A percentile compares a stretch with the other conserved stretches of the same genome.
Evolutionary conservation across 345 rosid genomes (phyloP).

Genomic region (Populus davidiana): DNA sequence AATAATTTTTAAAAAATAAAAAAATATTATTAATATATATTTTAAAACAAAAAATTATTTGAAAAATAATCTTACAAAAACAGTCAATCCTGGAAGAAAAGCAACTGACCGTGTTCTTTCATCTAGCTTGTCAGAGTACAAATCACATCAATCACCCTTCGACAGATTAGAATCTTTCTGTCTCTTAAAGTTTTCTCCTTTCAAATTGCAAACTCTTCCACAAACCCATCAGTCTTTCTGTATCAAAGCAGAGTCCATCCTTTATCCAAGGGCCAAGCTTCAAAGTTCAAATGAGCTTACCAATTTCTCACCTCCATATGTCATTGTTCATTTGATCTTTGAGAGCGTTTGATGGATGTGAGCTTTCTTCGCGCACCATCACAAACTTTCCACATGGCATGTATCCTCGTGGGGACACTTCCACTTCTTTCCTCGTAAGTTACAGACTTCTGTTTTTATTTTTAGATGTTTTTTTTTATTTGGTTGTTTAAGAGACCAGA

Average conservation of each 20-base stretch:
- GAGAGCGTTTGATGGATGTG: constrained; percentile 4
- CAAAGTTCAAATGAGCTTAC: background rate
- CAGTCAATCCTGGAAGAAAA: too few species aligned
- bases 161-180: constrained; percentile 12
- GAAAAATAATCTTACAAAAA: too few species aligned
- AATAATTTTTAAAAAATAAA: too few species aligned
- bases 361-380: constrained; percentile 8
- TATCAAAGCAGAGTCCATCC: too few species aligned
- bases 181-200: constrained; percentile 7
- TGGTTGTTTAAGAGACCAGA: background rate
- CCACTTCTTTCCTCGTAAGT: constrained; percentile 1
- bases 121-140: constrained; percentile 7
- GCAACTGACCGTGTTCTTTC: constrained; percentile 8
- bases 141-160: constrained; percentile 8
- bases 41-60: too few species aligned
- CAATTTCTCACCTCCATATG: background rate
- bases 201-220: background rate
- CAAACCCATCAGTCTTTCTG: background rate
- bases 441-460: background rate
- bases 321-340: background rate
- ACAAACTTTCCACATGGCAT: constrained; percentile 24
- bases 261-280: background rate
- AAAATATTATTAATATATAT: too few species aligned
- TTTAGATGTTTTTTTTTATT: background rate
- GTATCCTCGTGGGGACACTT: background rate